Percentiles rank a stretch among this genome's conserved stretches.
phyloP scores from a whole-genome alignment of 176 grass and related monocot species.

The Luzula sylvatica region DNA sequence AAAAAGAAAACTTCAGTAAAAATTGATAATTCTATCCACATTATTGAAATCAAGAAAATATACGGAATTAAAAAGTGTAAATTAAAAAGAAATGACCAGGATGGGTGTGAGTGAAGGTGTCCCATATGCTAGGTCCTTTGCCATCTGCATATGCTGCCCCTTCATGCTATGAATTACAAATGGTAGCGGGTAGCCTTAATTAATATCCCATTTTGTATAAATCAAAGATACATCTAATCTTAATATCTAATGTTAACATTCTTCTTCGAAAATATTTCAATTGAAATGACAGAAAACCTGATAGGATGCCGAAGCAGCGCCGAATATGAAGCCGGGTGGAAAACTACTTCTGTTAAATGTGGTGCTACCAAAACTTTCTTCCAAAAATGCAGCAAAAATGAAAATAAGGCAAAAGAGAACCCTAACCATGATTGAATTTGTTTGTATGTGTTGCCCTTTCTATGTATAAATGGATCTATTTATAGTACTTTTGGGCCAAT shows the following conservation, averaged over 20 bases:
- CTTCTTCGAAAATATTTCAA: no score
- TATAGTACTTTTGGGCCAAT: no score
- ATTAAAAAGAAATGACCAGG: slow-evolving; percentile 21
- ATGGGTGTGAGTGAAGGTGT: slow-evolving; percentile 31
- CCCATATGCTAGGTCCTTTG: slow-evolving; percentile 44
- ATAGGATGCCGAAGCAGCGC: slow-evolving; percentile 30
- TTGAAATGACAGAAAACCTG: slow-evolving; percentile 20
- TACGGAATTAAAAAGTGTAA: not conserved
- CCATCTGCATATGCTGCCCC: slow-evolving; percentile 32
- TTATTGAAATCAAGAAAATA: not conserved
- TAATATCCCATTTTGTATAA: no score
- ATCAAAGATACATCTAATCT: no score
- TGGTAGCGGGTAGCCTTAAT: no score
- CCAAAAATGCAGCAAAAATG: slow-evolving; percentile 5
- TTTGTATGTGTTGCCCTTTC: no score
- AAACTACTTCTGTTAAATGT: slow-evolving; percentile 33
- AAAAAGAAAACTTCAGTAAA: not conserved
- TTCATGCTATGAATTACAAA: slow-evolving; percentile 31
- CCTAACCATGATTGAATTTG: not conserved
- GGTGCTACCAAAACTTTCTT: slow-evolving; percentile 10
- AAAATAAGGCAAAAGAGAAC: slow-evolving; percentile 4
- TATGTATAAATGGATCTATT: no score
- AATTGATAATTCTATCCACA: not conserved
- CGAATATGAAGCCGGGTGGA: slow-evolving; percentile 38
- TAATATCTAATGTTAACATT: not conserved